A percentile compares a stretch with the other conserved stretches of the same genome.
Conservation (phyloP, 352 stramenopile genomes). For the Globisporangium radiosum region DNA sequence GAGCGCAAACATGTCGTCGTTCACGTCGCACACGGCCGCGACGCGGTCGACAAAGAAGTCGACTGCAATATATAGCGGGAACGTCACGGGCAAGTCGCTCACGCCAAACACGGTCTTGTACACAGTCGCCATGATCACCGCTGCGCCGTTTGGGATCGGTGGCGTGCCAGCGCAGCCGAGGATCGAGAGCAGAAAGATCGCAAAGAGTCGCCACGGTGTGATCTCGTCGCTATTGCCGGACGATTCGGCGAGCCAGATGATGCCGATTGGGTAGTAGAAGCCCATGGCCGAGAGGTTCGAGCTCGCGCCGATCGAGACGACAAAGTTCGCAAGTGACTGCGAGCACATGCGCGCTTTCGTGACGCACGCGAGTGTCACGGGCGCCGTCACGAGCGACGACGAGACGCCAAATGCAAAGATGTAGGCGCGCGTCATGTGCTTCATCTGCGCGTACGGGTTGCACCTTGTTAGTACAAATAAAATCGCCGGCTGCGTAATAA, state of each 20-base stretch:
- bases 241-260: slow-evolving; percentile 55
- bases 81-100: slow-evolving; percentile 37
- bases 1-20: slow-evolving; percentile 38
- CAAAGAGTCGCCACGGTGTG: slow-evolving; percentile 31
- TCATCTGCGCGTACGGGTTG: slow-evolving; percentile 70
- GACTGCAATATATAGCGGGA: slow-evolving; percentile 48
- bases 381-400: slow-evolving; percentile 63
- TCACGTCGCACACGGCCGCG: slow-evolving; percentile 61
- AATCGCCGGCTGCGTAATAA: slow-evolving; percentile 52
- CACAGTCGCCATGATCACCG: slow-evolving; percentile 53
- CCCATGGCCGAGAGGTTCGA: slow-evolving; percentile 50
- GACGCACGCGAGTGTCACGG: slow-evolving; percentile 55
- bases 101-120: slow-evolving; percentile 59
- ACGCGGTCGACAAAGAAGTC: slow-evolving; percentile 67
- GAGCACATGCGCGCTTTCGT: slow-evolving; percentile 55
- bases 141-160: slow-evolving; percentile 40
- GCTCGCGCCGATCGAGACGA: slow-evolving; percentile 60
- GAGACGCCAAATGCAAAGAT: slow-evolving; percentile 58
- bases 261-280: slow-evolving; percentile 56
- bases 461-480: slow-evolving; percentile 52
- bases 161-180: slow-evolving; percentile 42
- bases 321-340: slow-evolving; percentile 66
- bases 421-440: slow-evolving; percentile 55
- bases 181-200: slow-evolving; percentile 50
- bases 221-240: slow-evolving; percentile 37